Conservation (phyloP, 2,329 filamentous ascomycete genomes). For the Sporothrix mexicana region DNA sequence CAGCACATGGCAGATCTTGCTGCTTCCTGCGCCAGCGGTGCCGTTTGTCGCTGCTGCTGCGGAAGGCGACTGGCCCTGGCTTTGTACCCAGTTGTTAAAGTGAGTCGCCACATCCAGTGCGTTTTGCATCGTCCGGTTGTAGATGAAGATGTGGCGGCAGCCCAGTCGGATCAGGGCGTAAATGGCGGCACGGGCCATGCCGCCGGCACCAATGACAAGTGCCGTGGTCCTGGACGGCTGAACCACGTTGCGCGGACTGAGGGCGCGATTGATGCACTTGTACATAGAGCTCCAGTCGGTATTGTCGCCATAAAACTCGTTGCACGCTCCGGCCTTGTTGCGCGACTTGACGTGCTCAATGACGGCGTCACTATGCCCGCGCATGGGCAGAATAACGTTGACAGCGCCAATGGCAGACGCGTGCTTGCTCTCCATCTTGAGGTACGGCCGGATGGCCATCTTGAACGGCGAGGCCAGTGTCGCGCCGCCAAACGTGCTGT, state of each 20-base stretch:
- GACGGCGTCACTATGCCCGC: slow-evolving; percentile 50
- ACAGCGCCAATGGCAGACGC: slow-evolving; percentile 74
- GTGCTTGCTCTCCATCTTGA: slow-evolving; percentile 70
- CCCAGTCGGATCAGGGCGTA: slow-evolving; percentile 76
- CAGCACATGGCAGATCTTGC: slow-evolving; percentile 59
- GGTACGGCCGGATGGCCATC: slow-evolving; percentile 67
- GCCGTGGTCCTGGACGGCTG: slow-evolving; percentile 59
- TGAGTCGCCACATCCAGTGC: slow-evolving; percentile 68
- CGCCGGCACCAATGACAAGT: slow-evolving; percentile 67
- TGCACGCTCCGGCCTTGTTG: slow-evolving; percentile 65
- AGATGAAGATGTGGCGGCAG: slow-evolving; percentile 73
- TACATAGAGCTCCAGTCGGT: slow-evolving; percentile 50
- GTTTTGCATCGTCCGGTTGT: slow-evolving; percentile 67
- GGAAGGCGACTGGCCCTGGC: slow-evolving; percentile 43
- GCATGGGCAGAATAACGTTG: slow-evolving; percentile 72
- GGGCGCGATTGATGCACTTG: slow-evolving; percentile 68
- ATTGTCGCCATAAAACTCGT: slow-evolving; percentile 66
- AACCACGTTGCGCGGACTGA: slow-evolving; percentile 69
- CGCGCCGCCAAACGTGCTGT: slow-evolving; percentile 66
- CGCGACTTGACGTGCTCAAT: slow-evolving; percentile 63
- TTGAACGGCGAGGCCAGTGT: slow-evolving; percentile 74
- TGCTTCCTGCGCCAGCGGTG: slow-evolving; percentile 11
- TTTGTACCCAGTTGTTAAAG: slow-evolving; percentile 62
- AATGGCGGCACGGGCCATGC: slow-evolving; percentile 75
- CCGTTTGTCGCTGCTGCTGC: slow-evolving; percentile 33